Evolutionary conservation across 148 eudicot species (phyloP).

Genomic region (Polygonum maritimum): DNA sequence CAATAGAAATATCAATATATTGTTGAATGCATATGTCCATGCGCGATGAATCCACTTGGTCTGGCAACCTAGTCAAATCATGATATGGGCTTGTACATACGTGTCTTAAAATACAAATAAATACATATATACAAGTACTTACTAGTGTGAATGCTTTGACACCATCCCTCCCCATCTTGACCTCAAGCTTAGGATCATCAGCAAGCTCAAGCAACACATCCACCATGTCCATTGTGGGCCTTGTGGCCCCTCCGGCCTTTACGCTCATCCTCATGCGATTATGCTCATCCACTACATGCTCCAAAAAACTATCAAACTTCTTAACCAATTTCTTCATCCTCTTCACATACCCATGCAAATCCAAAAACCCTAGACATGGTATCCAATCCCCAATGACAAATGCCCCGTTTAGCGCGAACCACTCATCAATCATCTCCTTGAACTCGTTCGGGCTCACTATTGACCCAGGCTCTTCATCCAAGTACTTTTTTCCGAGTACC

Average conservation of each 20-base stretch:
- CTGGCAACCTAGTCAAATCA: too few species aligned
- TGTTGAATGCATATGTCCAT: not conserved
- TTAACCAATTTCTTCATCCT: conserved; percentile 78
- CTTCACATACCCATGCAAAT: conserved; percentile 85
- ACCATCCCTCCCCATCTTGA: conserved; percentile 76
- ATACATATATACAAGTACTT: not conserved
- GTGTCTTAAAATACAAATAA: not conserved
- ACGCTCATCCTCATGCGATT: conserved; percentile 25
- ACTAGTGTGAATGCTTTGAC: conserved; percentile 92
- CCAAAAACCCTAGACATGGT: conserved; percentile 56
- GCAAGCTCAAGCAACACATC: conserved; percentile 71
- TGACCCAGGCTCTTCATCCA: conserved; percentile 23
- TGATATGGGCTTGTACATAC: not conserved
- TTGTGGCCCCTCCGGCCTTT: conserved; percentile 15
- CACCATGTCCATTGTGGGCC: conserved; percentile 57
- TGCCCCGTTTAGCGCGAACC: conserved; percentile 78
- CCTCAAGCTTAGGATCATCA: conserved; percentile 61
- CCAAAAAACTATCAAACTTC: conserved; percentile 77
- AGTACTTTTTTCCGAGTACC: conserved; percentile 70
- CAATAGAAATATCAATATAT: not conserved
- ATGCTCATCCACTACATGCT: conserved; percentile 83
- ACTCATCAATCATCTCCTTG: conserved; percentile 79
- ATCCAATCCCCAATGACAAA: conserved; percentile 77
- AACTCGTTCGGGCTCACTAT: conserved; percentile 59
- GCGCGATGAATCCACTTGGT: not conserved